These are phyloP conservation scores for Russula brevipes DNA, from an alignment of 768 basidiomycete genomes.

Conservation along the genomic window DNA sequence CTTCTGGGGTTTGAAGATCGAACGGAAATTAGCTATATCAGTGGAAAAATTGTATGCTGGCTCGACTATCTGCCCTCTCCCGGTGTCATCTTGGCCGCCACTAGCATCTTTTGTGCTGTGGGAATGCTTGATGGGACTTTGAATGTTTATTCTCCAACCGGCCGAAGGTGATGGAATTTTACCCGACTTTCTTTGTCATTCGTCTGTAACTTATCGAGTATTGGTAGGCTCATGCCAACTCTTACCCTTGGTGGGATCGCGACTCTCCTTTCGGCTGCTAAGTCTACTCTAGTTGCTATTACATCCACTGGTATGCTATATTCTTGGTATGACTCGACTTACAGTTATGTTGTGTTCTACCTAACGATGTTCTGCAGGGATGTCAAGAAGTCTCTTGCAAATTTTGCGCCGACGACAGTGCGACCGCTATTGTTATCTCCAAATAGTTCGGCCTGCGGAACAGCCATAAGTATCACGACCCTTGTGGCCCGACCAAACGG, in stretches of 20 bases:
- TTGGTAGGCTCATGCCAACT: conserved; percentile 66
- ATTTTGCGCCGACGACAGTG: conserved; percentile 64
- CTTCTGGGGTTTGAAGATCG: conserved; percentile 38
- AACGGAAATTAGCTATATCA: conserved; percentile 62
- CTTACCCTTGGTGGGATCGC: conserved; percentile 67
- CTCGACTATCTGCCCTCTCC: conserved; percentile 80
- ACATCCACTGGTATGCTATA: conserved; percentile 68
- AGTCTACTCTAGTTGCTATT: conserved; percentile 61
- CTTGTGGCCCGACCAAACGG: conserved; percentile 75
- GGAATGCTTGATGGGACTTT: conserved; percentile 75
- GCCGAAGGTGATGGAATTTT: conserved; percentile 57
- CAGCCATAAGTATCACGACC: conserved; percentile 48
- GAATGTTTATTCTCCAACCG: conserved; percentile 79
- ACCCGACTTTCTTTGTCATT: background rate
- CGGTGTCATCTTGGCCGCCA: conserved; percentile 60
- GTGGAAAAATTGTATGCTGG: conserved; percentile 74
- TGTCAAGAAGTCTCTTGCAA: conserved; percentile 56
- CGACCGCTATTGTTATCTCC: conserved; percentile 52
- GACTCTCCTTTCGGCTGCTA: conserved; percentile 61
- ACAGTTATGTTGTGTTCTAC: background rate
- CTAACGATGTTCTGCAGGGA: conserved; percentile 48
- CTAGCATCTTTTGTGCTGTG: conserved; percentile 64
- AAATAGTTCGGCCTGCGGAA: conserved; percentile 32
- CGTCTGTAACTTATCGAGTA: background rate
- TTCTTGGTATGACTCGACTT: conserved; percentile 53